Evolutionary conservation across 768 basidiomycete genomes (phyloP).

Genomic region (Mycena belliarum): DNA sequence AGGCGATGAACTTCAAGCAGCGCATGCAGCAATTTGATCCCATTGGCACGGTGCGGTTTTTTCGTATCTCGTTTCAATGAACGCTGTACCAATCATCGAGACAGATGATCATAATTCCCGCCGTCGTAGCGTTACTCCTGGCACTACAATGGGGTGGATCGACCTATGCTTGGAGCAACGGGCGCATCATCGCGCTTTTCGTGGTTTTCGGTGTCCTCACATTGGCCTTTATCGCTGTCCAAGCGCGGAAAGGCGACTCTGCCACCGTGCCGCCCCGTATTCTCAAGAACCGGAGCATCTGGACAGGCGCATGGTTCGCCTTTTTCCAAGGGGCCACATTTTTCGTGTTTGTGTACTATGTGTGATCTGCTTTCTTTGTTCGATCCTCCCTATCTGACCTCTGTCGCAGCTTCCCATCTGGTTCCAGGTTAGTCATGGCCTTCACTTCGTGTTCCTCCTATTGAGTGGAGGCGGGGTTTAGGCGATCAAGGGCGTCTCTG

Average conservation of each 20-base stretch:
- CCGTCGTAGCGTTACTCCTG: constrained; percentile 25
- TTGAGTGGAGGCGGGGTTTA: too few relatives aligned
- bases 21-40: constrained; percentile 22
- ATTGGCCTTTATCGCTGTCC: constrained; percentile 17
- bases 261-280: constrained; percentile 19
- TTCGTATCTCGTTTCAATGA: not conserved
- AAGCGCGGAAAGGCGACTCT: constrained; percentile 10
- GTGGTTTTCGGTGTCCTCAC: constrained; percentile 20
- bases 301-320: constrained; percentile 12
- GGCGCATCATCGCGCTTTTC: constrained; percentile 15
- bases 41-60: constrained; percentile 12
- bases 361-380: not conserved
- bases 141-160: constrained; percentile 49
- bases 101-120: constrained; percentile 18
- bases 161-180: constrained; percentile 40
- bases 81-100: not conserved
- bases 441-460: too few relatives aligned
- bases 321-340: constrained; percentile 11
- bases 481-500: constrained; percentile 16
- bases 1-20: constrained; percentile 4
- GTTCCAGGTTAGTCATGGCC: constrained; percentile 13
- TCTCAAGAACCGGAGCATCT: constrained; percentile 11
- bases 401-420: constrained; percentile 6
- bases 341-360: constrained; percentile 13
- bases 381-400: not conserved